Base-by-base conservation (phyloP, 257 asterid species). In the Solanum chaucha region DNA sequence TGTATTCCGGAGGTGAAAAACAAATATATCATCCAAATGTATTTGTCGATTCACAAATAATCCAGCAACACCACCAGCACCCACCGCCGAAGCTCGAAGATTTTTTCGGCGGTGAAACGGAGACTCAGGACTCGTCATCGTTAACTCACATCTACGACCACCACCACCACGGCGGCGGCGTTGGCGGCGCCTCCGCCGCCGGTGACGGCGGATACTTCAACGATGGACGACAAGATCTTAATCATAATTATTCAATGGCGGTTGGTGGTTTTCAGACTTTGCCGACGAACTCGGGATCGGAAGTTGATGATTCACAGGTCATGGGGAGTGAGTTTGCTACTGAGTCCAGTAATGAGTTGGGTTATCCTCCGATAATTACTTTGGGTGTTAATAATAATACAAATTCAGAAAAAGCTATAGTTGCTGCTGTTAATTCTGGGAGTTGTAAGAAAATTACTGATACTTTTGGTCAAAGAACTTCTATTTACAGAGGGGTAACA, bases 401-500 rank as follows among this genome's bases (percentile, higher is more conserved):
- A 4, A 44, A 10, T 15, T 40, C 34, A 13, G 92, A 84, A 48
- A 90, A 87, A 10, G 94, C 91, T 81, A 87, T 91, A 86, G 98
- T 91, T 83, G 55, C 91, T 40, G 93, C 91, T 22, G 95, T 81
- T 87, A 94, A 92, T 55, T 87, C 95, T 0, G 94, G 89, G 84
- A 85, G 87, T 70, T 80, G 92, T 89, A 94, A 94, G 95, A 97
- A 92, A 88, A 88, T 94, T 34, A 46, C 93, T 15, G 99, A 95
- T 85, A 94, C 94, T 24, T 93, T 94, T 84, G 98, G 99, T 8
- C 98, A 95, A 44, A 93, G 98, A 88, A 97, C 99, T 61, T 97
- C 99, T 14, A 93, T 97, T 72, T 97, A 97, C 94, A 90, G 99
- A 90, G 99, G 99, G 5, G 99, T 97, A 24, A 97, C 99, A 1